Percentiles rank a stretch among this genome's conserved stretches.
Evolutionary conservation across 192 early-diverging fungal genomes (phyloP).

Genomic region (Powellomyces hirtus): DNA sequence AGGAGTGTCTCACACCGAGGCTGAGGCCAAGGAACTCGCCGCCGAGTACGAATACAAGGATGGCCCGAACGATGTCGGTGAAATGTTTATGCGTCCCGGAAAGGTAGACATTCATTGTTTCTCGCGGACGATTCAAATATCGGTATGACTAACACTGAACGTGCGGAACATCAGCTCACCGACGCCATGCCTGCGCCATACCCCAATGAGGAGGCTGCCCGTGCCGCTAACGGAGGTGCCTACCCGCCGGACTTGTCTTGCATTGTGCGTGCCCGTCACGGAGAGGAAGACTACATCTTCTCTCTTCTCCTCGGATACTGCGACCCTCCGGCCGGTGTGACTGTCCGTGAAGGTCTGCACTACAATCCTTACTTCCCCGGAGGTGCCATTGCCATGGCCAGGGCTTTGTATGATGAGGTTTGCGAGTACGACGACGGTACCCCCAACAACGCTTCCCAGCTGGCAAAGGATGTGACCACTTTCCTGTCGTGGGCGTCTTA

Average conservation of each 20-base stretch:
- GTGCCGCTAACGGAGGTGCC: slow-evolving; percentile 94
- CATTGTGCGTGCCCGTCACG: slow-evolving; percentile 92
- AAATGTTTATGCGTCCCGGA: slow-evolving; percentile 90
- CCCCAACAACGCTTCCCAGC: slow-evolving; percentile 91
- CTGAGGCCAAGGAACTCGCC: slow-evolving; percentile 91
- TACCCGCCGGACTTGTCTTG: slow-evolving; percentile 93
- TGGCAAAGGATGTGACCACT: slow-evolving; percentile 93
- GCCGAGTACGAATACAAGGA: slow-evolving; percentile 89
- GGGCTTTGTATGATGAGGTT: slow-evolving; percentile 87
- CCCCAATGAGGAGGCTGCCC: slow-evolving; percentile 94
- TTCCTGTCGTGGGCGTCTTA: slow-evolving; percentile 96
- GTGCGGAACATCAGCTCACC: slow-evolving; percentile 53
- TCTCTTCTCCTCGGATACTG: slow-evolving; percentile 91
- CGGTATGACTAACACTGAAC: background rate
- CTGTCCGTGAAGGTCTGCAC: slow-evolving; percentile 91
- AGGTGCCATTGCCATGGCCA: slow-evolving; percentile 95
- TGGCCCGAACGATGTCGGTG: slow-evolving; percentile 88
- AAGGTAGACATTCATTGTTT: slow-evolving; percentile 50
- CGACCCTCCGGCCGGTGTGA: slow-evolving; percentile 91
- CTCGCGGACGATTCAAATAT: too few species aligned
- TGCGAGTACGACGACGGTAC: slow-evolving; percentile 97
- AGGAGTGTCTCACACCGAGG: slow-evolving; percentile 89
- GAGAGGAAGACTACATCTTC: slow-evolving; percentile 94
- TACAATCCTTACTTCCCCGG: slow-evolving; percentile 99
- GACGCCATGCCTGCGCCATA: slow-evolving; percentile 90